These are phyloP conservation scores for Austroboletus novae-zelandiae DNA, from an alignment of 1,284 basidiomycete species.

Conservation along the genomic window DNA sequence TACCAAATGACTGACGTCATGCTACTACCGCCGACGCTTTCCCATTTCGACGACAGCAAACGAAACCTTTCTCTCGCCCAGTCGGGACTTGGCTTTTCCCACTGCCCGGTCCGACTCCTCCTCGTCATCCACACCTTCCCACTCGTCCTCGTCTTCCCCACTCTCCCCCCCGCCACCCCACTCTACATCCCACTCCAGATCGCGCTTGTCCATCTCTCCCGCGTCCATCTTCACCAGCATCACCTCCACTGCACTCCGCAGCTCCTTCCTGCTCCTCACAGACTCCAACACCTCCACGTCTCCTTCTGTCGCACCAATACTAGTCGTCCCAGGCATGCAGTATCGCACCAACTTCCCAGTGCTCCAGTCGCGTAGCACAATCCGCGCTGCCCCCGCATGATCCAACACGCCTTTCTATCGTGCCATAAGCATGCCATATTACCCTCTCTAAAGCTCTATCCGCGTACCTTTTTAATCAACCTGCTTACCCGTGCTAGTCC, in stretches of 20 bases:
- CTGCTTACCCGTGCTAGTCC: conserved; percentile 79
- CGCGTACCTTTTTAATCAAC: conserved; percentile 75
- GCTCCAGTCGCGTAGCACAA: conserved; percentile 90
- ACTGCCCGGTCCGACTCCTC: conserved; percentile 24
- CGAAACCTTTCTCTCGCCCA: conserved; percentile 6
- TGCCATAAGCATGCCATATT: conserved; percentile 6
- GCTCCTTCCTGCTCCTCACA: conserved; percentile 58
- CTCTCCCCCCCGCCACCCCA: conserved; percentile 43
- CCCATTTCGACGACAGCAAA: background rate
- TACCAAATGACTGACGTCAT: conserved; percentile 24
- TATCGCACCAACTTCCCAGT: conserved; percentile 79
- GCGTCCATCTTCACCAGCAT: conserved; percentile 54
- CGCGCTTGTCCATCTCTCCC: conserved; percentile 53
- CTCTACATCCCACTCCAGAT: conserved; percentile 52
- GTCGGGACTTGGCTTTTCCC: background rate
- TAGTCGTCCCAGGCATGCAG: conserved; percentile 53
- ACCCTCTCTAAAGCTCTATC: background rate
- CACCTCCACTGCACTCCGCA: conserved; percentile 53
- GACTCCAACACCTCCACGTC: conserved; percentile 48
- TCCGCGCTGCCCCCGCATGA: conserved; percentile 75
- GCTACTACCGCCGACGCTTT: conserved; percentile 3
- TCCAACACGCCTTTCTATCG: conserved; percentile 75
- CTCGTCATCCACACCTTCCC: conserved; percentile 18
- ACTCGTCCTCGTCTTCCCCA: conserved; percentile 33
- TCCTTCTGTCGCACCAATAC: conserved; percentile 28